phyloP scores from a whole-genome alignment of 1,139 yeast species.

The Petasospora rhodanensis region DNA sequence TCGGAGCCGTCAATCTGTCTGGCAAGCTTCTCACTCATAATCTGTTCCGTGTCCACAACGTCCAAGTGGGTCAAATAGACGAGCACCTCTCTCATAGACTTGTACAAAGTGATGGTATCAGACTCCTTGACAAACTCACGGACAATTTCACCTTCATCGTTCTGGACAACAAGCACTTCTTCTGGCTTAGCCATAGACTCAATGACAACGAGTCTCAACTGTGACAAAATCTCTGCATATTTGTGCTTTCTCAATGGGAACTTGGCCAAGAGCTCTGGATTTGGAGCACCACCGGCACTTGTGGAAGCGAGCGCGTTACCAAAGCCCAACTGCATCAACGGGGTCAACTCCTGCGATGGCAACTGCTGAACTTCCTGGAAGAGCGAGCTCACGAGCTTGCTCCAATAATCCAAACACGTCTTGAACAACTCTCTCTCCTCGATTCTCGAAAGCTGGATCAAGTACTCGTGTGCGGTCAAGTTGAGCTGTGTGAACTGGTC shows the following conservation, averaged over 20 bases:
- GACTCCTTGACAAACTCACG: slow-evolving; percentile 96
- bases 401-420: slow-evolving; percentile 94
- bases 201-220: slow-evolving; percentile 82
- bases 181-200: slow-evolving; percentile 99
- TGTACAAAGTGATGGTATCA: slow-evolving; percentile 92
- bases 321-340: slow-evolving; percentile 67
- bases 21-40: slow-evolving; percentile 87
- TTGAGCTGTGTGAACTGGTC: slow-evolving; percentile 56
- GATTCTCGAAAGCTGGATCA: slow-evolving; percentile 80
- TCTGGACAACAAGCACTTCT: slow-evolving; percentile 93
- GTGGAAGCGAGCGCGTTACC: slow-evolving; percentile 44
- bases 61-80: slow-evolving; percentile 94
- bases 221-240: slow-evolving; percentile 70
- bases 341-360: slow-evolving; percentile 68
- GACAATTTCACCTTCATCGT: slow-evolving; percentile 98
- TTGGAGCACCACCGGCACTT: slow-evolving; percentile 74
- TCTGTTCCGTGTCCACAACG: slow-evolving; percentile 88
- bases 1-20: slow-evolving; percentile 93
- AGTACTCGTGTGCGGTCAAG: slow-evolving; percentile 70
- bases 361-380: slow-evolving; percentile 81
- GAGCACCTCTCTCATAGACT: slow-evolving; percentile 91
- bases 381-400: slow-evolving; percentile 70
- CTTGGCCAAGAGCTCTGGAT: slow-evolving; percentile 71
- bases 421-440: slow-evolving; percentile 96
- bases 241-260: slow-evolving; percentile 83